Percentiles rank a stretch among this genome's conserved stretches.
Conservation (phyloP, 805 yeast species). For the Candida ulmi region DNA sequence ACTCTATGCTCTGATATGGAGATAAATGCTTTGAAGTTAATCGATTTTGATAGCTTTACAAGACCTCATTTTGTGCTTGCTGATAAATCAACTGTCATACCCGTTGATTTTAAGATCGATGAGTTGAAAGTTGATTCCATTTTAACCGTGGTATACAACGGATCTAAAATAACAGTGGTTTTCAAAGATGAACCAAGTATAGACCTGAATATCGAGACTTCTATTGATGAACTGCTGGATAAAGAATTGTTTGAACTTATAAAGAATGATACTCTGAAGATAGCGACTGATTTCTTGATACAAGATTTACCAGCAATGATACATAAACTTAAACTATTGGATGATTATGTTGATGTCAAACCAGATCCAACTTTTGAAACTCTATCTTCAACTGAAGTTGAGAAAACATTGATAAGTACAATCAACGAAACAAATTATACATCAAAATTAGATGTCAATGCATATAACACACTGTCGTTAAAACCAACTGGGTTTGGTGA, state of each 20-base stretch:
- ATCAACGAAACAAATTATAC: not conserved
- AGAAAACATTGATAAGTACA: not conserved
- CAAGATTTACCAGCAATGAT: conserved; percentile 20
- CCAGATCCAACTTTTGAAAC: not conserved
- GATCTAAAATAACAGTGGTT: conserved; percentile 17
- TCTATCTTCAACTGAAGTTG: not conserved
- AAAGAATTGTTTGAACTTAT: conserved; percentile 17
- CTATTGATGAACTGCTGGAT: conserved; percentile 23
- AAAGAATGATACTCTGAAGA: conserved; percentile 14
- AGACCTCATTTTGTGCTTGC: conserved; percentile 20
- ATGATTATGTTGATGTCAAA: conserved; percentile 2
- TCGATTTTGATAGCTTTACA: conserved; percentile 22
- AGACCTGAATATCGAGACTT: conserved; percentile 18
- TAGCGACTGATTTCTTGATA: conserved; percentile 16
- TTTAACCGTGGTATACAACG: conserved; percentile 17
- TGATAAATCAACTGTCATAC: conserved; percentile 19
- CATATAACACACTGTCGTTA: conserved; percentile 18
- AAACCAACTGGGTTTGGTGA: conserved; percentile 11
- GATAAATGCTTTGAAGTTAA: conserved; percentile 18
- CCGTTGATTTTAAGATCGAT: conserved; percentile 19
- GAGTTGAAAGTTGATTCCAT: conserved; percentile 16
- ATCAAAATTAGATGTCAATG: conserved; percentile 2
- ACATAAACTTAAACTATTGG: conserved; percentile 8
- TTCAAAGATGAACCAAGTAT: conserved; percentile 21
- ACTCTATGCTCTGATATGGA: conserved; percentile 18